phyloP scores from a whole-genome alignment of 2,329 filamentous ascomycete genomes.

The Phoma sp. region DNA sequence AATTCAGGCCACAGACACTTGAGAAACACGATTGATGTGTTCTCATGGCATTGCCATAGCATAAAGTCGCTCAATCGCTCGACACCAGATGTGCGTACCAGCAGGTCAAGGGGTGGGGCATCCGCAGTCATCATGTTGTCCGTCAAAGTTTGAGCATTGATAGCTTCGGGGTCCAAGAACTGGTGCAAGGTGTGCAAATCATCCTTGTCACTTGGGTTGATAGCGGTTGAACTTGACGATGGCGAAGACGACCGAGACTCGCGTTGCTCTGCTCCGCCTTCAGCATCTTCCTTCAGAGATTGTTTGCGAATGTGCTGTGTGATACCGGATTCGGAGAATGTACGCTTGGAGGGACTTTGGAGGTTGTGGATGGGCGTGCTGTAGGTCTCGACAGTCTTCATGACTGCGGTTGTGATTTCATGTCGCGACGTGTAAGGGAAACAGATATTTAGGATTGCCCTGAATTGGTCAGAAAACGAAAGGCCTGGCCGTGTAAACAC shows the following conservation, averaged over 20 bases:
- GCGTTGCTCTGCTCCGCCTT: constrained; percentile 33
- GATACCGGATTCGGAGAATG: constrained; percentile 88
- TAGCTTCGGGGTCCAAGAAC: constrained; percentile 80
- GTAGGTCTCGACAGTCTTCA: constrained; percentile 85
- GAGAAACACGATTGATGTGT: constrained; percentile 91
- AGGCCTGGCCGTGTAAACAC: neutral
- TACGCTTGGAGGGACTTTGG: constrained; percentile 62
- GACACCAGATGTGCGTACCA: constrained; percentile 91
- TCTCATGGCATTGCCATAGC: constrained; percentile 96
- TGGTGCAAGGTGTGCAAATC: constrained; percentile 26
- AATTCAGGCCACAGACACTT: constrained; percentile 96
- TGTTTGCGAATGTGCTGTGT: constrained; percentile 75
- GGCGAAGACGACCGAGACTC: constrained; percentile 44
- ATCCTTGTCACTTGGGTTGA: constrained; percentile 44
- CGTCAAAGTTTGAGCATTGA: constrained; percentile 80
- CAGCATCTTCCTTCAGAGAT: constrained; percentile 50
- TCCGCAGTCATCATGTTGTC: constrained; percentile 87
- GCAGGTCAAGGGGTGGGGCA: constrained; percentile 85
- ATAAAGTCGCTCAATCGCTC: constrained; percentile 95
- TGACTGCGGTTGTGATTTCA: constrained; percentile 90
- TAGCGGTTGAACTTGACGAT: constrained; percentile 48
- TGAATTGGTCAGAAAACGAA: constrained; percentile 29
- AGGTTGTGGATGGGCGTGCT: constrained; percentile 68
- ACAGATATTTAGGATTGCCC: constrained; percentile 85
- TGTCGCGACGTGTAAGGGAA: constrained; percentile 97